phyloP scores from a whole-genome alignment of 2,329 filamentous ascomycete species.

The Diaporthe sp. region DNA sequence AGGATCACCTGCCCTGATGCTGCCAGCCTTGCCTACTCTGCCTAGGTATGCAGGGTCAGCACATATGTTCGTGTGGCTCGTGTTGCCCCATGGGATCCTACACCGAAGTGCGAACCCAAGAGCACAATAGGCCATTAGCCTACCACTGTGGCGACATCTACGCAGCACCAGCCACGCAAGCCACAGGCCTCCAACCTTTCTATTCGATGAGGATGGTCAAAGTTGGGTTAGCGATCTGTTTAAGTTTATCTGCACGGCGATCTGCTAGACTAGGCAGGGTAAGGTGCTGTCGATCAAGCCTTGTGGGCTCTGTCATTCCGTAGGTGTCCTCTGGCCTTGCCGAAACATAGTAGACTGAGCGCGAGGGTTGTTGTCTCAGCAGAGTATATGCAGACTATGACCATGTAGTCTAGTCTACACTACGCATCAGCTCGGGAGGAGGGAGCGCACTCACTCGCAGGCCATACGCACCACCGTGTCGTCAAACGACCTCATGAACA shows the following conservation, averaged over 20 bases:
- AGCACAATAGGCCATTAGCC: neutral
- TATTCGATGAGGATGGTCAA: constrained; percentile 15
- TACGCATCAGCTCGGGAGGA: neutral
- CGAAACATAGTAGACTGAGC: neutral
- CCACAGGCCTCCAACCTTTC: constrained; percentile 34
- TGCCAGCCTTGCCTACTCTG: neutral
- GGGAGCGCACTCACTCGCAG: neutral
- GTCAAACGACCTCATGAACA: neutral
- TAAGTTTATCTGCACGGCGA: constrained; percentile 28
- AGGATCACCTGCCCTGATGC: neutral
- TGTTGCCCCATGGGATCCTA: neutral
- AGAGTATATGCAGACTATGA: neutral
- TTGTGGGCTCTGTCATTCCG: constrained; percentile 16
- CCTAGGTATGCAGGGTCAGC: neutral
- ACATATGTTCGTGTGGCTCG: neutral
- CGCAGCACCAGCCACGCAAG: constrained; percentile 32
- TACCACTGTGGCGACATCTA: constrained; percentile 27
- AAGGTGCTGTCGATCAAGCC: constrained; percentile 27
- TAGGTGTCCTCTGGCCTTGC: constrained; percentile 5
- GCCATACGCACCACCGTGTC: neutral
- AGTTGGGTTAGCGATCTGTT: constrained; percentile 20
- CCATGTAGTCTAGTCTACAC: neutral
- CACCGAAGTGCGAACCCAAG: neutral
- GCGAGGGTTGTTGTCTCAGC: neutral
- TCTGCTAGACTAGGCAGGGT: constrained; percentile 20